Percentiles rank a stretch among this genome's conserved stretches.
Evolutionary conservation across 257 asterid species (phyloP).

Genomic region (Galeopsis tetrahit): DNA sequence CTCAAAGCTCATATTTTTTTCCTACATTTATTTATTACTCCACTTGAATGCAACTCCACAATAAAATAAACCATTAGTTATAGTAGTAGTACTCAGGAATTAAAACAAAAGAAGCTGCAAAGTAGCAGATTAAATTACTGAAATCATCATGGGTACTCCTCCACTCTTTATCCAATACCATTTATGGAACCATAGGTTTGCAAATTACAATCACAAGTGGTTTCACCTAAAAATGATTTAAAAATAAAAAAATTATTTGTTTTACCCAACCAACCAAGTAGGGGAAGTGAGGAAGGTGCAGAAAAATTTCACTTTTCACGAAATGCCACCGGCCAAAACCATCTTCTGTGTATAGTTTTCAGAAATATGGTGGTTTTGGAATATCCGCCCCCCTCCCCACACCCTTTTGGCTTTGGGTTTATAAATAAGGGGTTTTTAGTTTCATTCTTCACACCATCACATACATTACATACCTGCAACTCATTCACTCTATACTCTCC

Average conservation of each 20-base stretch:
- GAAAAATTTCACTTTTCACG: constrained; percentile 20
- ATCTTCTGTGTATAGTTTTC: constrained; percentile 20
- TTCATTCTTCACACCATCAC: constrained; percentile 38
- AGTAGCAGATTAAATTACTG: constrained; percentile 23
- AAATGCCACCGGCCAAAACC: constrained; percentile 40
- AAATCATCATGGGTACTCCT: constrained; percentile 16
- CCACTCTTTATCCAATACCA: constrained; percentile 11
- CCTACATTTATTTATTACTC: neutral
- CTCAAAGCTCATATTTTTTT: no score
- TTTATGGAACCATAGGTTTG: constrained; percentile 1
- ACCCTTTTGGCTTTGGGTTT: neutral
- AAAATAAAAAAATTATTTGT: neutral
- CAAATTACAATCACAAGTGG: constrained; percentile 31
- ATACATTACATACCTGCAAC: no score
- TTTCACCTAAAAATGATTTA: constrained; percentile 22
- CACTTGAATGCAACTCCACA: neutral
- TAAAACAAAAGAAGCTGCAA: constrained; percentile 18
- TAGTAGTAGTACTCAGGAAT: neutral
- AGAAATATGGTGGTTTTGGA: constrained; percentile 34
- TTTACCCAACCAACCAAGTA: neutral
- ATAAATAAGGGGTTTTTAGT: constrained; percentile 14
- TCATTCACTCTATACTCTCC: constrained; percentile 37
- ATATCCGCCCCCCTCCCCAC: constrained; percentile 1
- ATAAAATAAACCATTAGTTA: neutral
- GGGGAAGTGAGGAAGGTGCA: constrained; percentile 13